phyloP scores from a whole-genome alignment of 257 asterid species.

The Vinca minor region DNA sequence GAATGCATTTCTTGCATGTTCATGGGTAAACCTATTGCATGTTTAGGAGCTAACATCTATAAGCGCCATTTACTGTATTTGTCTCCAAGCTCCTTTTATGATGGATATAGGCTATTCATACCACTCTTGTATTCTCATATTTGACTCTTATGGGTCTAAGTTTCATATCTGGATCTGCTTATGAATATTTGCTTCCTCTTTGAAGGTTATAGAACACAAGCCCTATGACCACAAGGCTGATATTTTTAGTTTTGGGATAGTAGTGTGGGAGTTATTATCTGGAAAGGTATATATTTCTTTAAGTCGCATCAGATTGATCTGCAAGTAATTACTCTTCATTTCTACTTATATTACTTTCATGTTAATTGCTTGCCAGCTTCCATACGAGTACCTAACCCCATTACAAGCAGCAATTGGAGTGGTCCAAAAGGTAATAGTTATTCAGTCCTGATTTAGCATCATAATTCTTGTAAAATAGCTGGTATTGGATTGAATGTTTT shows the following conservation, averaged over 20 bases:
- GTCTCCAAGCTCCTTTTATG: neutral
- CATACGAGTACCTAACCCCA: constrained; percentile 91
- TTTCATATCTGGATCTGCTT: constrained; percentile 17
- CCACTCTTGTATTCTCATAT: neutral
- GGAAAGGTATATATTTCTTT: constrained; percentile 60
- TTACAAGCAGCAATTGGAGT: constrained; percentile 98
- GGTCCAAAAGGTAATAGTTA: constrained; percentile 69
- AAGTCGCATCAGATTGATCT: constrained; percentile 2
- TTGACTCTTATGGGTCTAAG: constrained; percentile 9
- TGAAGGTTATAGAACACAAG: constrained; percentile 88
- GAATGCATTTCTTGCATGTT: neutral
- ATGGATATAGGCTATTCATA: neutral
- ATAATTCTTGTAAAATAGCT: no score
- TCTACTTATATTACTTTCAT: neutral
- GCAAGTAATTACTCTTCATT: neutral
- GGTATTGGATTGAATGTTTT: neutral
- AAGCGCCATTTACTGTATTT: neutral
- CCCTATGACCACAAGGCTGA: constrained; percentile 97
- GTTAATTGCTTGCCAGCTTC: constrained; percentile 47
- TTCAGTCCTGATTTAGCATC: neutral
- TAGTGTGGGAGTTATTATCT: constrained; percentile 83
- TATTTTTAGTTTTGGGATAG: constrained; percentile 86
- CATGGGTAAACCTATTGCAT: neutral
- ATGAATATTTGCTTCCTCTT: constrained; percentile 20
- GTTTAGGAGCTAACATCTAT: neutral